A percentile compares a stretch with the other conserved stretches of the same genome.
Conservation (phyloP, 495 filamentous ascomycete genomes). For the Aspergillus diversus region DNA sequence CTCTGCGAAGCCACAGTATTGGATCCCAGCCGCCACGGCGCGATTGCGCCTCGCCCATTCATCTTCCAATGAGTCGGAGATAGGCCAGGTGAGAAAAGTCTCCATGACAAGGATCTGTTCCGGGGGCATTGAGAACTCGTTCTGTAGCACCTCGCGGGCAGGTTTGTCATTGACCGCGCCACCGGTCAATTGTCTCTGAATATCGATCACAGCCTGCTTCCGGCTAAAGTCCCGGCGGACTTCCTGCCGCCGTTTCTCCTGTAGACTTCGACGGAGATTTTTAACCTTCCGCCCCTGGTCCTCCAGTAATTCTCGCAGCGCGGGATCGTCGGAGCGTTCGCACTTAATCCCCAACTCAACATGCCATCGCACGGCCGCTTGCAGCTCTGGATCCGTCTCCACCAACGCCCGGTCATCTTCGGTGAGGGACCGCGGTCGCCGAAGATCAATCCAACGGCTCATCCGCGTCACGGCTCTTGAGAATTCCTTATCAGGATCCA, state of each 20-base stretch:
- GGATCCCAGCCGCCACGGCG: slow-evolving; percentile 24
- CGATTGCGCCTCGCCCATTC: slow-evolving; percentile 29
- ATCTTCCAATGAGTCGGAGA: slow-evolving; percentile 28
- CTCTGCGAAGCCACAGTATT: slow-evolving; percentile 30
- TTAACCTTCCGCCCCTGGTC: neutral
- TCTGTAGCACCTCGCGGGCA: slow-evolving; percentile 26
- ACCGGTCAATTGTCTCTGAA: slow-evolving; percentile 29
- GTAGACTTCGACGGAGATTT: no score
- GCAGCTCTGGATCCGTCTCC: slow-evolving; percentile 9
- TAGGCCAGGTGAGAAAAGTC: slow-evolving; percentile 35
- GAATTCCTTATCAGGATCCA: slow-evolving; percentile 17
- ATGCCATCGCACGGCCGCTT: slow-evolving; percentile 5
- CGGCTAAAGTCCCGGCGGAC: slow-evolving; percentile 28
- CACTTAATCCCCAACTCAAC: no score
- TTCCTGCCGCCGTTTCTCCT: no score
- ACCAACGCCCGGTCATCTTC: neutral
- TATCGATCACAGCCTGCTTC: slow-evolving; percentile 30
- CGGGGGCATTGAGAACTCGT: slow-evolving; percentile 25
- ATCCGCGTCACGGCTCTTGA: slow-evolving; percentile 16
- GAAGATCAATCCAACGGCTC: slow-evolving; percentile 16
- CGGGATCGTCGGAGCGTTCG: no score
- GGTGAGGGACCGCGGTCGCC: slow-evolving; percentile 3
- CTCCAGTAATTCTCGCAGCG: no score
- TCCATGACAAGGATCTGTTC: slow-evolving; percentile 31
- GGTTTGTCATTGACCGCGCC: slow-evolving; percentile 26